These are phyloP conservation scores for Musa beccarii DNA, from an alignment of 176 grass and related monocot species.

Conservation along the genomic window DNA sequence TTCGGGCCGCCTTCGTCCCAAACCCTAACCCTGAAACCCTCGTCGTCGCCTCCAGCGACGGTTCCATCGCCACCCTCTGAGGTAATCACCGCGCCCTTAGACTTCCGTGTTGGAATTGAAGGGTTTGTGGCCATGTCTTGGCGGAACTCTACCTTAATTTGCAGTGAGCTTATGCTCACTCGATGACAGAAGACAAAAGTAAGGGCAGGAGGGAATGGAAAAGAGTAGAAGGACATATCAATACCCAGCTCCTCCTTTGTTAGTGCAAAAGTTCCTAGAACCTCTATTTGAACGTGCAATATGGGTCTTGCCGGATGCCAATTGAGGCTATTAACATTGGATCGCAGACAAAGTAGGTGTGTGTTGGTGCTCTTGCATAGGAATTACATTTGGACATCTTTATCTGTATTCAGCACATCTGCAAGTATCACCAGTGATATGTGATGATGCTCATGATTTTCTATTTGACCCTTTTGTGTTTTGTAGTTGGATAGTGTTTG, in stretches of 20 bases:
- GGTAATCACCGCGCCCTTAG: neutral
- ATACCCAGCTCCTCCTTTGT: neutral
- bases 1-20: slow-evolving; percentile 62
- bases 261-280: neutral
- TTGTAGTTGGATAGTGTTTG: neutral
- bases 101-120: neutral
- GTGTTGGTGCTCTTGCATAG: no score
- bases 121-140: neutral
- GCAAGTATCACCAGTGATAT: no score
- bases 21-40: slow-evolving; percentile 43
- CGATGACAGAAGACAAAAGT: neutral
- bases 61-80: slow-evolving; percentile 41
- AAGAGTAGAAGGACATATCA: neutral
- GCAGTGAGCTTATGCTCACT: neutral
- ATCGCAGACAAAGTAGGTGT: no score
- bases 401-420: neutral
- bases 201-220: neutral
- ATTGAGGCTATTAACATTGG: no score
- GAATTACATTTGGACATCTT: neutral
- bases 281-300: neutral
- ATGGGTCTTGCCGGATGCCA: neutral
- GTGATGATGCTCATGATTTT: neutral
- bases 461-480: neutral
- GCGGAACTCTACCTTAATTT: neutral
- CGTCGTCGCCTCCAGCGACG: slow-evolving; percentile 66